Percentiles rank a stretch among this genome's conserved stretches.
Evolutionary conservation across 2,329 filamentous ascomycete species (phyloP).

Genomic region (Fusarium sterilihyphosum): DNA sequence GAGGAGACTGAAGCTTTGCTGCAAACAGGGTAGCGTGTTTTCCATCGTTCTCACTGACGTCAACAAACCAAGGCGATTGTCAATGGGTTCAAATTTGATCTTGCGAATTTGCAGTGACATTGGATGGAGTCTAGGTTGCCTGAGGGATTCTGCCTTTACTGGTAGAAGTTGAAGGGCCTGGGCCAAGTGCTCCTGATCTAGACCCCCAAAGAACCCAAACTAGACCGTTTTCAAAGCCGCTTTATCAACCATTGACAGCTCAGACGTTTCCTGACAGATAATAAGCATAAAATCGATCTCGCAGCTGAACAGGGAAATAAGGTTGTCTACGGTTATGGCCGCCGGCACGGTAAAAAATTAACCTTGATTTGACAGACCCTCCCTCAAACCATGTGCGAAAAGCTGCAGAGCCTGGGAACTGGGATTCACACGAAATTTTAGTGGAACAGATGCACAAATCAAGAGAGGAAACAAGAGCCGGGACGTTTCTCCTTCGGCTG

Average conservation of each 20-base stretch:
- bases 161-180: neutral
- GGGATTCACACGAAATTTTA: neutral
- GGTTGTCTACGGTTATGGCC: conserved; percentile 22
- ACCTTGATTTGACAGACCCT: conserved; percentile 27
- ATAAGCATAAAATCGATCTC: conserved; percentile 28
- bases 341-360: conserved; percentile 23
- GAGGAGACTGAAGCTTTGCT: neutral
- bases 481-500: neutral
- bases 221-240: neutral
- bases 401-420: neutral
- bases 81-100: neutral
- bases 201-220: neutral
- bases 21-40: conserved; percentile 2
- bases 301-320: conserved; percentile 16
- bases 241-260: neutral
- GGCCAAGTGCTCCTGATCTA: neutral
- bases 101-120: neutral
- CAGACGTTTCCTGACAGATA: conserved; percentile 12
- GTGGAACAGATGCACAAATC: conserved; percentile 11
- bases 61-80: neutral
- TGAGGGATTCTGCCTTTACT: neutral
- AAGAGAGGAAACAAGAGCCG: conserved; percentile 1
- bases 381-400: conserved; percentile 29
- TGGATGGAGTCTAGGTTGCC: neutral
- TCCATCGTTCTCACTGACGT: conserved; percentile 13